Evolutionary conservation across 768 basidiomycete genomes (phyloP), one percentile per base, ranked within the genome.

Genomic region (Boletus pseudopeckii): DNA sequence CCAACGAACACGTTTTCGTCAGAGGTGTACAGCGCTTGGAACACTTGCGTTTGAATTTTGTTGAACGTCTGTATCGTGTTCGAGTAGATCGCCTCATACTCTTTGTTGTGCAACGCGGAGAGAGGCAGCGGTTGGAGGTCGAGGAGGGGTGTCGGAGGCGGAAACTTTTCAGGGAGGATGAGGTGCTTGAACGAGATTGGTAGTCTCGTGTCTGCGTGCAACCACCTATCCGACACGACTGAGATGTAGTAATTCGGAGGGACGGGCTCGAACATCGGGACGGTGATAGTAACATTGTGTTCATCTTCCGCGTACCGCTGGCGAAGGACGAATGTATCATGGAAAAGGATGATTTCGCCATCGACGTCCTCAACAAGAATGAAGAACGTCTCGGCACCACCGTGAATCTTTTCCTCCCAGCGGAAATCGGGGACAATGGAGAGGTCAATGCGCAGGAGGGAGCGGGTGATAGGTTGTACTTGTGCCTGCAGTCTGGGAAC

Each of bases 241-340:
- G 91, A 92, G 66, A 99, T 93, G 71, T 92, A 98, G 75, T 98
- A 98, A 70, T 98, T 98, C 1, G 97, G 97, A 18, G 97, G 96
- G 14, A 97, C 88, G 0, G 97, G 96, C 64, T 98, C 96, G 63
- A 88, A 92, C 83, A 99, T 96, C 0, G 94, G 93, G 2, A 98
- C 92, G 0, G 92, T 97, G 57, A 99, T 80, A 0, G 94, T 94
- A 46, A 99, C 84, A 59, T 84, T 93, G 72, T 98, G 97, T 61
- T 98, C 95, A 55, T 92, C 90, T 61, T 91, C 90, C 2, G 91
- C 89, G 59, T 95, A 98, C 3, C 87, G 85, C 63, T 97, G 90
- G 4, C 92, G 88, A 28, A 99, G 85, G 46, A 96, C 75, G 75
- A 98, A 98, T 20, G 82, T 81, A 64, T 98, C 96, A 59, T 94